A percentile compares a stretch with the other conserved stretches of the same genome.
phyloP scores from a whole-genome alignment of 306 rosid genomes.

The Pterocarpus macrocarpus region DNA sequence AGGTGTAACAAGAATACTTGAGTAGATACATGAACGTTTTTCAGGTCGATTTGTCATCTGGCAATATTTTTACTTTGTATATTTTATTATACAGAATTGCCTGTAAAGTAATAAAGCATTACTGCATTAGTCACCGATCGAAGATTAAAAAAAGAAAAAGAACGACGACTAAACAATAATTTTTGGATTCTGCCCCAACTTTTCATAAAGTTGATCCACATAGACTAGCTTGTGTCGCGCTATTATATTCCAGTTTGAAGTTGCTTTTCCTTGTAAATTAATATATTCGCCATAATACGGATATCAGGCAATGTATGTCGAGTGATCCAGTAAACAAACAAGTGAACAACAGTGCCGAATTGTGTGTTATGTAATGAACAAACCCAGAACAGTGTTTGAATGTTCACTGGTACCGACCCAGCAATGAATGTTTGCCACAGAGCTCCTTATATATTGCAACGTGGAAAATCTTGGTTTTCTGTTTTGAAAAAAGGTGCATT shows the following conservation, averaged over 20 bases:
- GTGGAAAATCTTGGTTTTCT: not conserved
- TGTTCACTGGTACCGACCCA: not conserved
- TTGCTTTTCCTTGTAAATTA: not conserved
- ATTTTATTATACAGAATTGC: not conserved
- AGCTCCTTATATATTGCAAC: not conserved
- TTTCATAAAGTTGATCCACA: slow-evolving; percentile 22
- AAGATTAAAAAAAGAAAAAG: not conserved
- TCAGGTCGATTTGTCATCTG: not conserved
- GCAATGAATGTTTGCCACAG: not conserved
- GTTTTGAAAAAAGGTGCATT: not conserved
- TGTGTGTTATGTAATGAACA: not conserved
- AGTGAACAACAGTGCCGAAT: not conserved
- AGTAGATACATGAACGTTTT: not conserved
- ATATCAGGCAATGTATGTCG: not conserved
- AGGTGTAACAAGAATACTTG: not conserved
- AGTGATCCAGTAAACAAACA: not conserved
- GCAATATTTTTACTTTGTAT: not conserved
- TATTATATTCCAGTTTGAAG: not conserved
- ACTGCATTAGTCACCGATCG: not conserved
- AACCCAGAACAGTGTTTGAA: not conserved
- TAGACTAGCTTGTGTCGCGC: not conserved
- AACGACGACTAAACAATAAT: not conserved
- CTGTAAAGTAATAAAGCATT: slow-evolving; percentile 7
- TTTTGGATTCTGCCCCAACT: not conserved
- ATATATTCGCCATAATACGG: not conserved